A percentile compares a stretch with the other conserved stretches of the same genome.
These are phyloP conservation scores for Penicillium aurantiogriseum DNA, from an alignment of 2,329 filamentous ascomycete species.

Conservation along the genomic window DNA sequence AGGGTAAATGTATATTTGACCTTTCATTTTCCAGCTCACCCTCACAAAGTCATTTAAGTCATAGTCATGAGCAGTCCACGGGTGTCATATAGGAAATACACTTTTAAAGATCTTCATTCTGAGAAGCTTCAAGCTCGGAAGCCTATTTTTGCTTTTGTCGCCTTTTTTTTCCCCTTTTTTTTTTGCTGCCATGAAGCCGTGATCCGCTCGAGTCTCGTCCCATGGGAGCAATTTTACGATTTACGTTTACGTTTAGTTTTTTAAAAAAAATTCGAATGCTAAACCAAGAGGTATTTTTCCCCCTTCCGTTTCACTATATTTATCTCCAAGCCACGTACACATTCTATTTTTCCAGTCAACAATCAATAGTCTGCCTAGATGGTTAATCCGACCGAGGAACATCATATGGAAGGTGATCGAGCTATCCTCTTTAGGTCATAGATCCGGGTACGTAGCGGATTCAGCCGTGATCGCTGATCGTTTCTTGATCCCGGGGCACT, in stretches of 20 bases:
- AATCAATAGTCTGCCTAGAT: constrained; percentile 2
- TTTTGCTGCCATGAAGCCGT: neutral
- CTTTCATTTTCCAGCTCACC: neutral
- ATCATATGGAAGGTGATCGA: neutral
- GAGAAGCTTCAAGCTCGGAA: neutral
- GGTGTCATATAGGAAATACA: neutral
- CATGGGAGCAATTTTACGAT: neutral
- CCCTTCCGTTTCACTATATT: neutral
- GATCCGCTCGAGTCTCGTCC: constrained; percentile 1
- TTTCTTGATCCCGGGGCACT: constrained; percentile 8
- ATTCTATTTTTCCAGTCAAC: neutral
- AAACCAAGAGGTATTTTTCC: neutral
- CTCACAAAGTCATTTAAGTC: neutral
- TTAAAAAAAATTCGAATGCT: neutral
- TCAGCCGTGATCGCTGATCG: constrained; percentile 16
- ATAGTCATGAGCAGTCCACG: neutral
- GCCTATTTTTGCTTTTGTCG: neutral
- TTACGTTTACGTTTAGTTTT: constrained; percentile 3
- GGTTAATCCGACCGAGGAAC: neutral
- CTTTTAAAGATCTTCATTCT: neutral
- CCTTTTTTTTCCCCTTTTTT: neutral
- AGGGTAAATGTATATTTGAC: constrained; percentile 5
- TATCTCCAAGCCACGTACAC: neutral
- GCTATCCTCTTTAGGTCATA: constrained; percentile 12
- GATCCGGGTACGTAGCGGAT: constrained; percentile 11